Conservation (phyloP, 257 asterid species). For the Nicotiana tomentosiformis region DNA sequence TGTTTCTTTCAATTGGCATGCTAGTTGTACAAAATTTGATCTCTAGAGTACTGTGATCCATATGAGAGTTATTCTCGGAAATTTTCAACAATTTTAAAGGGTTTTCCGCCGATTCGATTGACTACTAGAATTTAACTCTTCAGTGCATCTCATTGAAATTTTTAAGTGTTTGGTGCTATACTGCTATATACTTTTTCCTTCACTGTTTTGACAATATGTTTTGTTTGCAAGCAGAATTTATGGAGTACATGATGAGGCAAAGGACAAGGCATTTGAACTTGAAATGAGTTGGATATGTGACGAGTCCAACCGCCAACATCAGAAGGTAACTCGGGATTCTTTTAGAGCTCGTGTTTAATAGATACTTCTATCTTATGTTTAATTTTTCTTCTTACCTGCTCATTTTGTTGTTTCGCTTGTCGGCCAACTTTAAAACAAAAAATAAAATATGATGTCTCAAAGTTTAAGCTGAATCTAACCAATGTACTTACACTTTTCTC, state of each 20-base stretch:
- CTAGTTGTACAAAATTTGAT: neutral
- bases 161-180: neutral
- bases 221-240: conserved; percentile 49
- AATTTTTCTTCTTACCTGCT: too few relatives aligned
- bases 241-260: conserved; percentile 94
- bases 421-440: too few relatives aligned
- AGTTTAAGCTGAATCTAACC: too few relatives aligned
- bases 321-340: conserved; percentile 48
- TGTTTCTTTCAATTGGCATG: neutral
- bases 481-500: too few relatives aligned
- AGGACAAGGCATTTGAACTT: conserved; percentile 94
- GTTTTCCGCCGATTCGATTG: neutral
- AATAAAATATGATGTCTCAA: too few relatives aligned
- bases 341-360: neutral
- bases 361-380: too few relatives aligned
- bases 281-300: conserved; percentile 99
- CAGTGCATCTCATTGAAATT: neutral
- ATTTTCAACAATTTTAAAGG: neutral
- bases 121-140: neutral
- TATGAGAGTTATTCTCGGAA: neutral
- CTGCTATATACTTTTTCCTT: neutral
- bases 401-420: too few relatives aligned
- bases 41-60: neutral
- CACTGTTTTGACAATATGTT: neutral
- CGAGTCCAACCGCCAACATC: conserved; percentile 90